Evolutionary conservation across 345 rosid genomes (phyloP).

Genomic region (Brassica incana): DNA sequence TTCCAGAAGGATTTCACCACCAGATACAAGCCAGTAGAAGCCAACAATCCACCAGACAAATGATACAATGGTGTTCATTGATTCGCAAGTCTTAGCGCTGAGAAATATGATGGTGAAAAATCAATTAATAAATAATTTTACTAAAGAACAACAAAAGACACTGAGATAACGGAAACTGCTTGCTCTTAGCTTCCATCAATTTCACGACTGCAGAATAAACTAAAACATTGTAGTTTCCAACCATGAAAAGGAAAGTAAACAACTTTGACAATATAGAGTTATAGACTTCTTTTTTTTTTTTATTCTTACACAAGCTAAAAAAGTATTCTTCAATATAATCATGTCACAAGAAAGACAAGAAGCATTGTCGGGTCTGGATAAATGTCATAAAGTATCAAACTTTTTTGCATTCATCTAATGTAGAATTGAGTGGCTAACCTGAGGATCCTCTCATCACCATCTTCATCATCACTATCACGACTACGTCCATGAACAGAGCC

Average conservation of each 20-base stretch:
- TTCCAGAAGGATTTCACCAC: conserved; percentile 67
- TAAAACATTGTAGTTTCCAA: too few species aligned
- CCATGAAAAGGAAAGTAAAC: too few species aligned
- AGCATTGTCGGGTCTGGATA: neutral
- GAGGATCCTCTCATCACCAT: conserved; percentile 36
- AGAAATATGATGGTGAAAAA: conserved; percentile 24
- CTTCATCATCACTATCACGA: conserved; percentile 53
- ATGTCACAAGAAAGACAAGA: neutral
- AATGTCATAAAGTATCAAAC: neutral
- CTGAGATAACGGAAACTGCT: neutral
- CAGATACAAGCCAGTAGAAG: conserved; percentile 96
- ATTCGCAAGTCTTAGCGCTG: conserved; percentile 87
- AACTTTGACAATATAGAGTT: neutral
- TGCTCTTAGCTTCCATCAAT: too few species aligned
- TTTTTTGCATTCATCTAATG: neutral
- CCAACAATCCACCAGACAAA: conserved; percentile 99
- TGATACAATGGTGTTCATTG: conserved; percentile 84
- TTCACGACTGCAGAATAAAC: too few species aligned
- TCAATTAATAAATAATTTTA: neutral
- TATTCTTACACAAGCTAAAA: neutral
- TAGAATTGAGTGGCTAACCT: conserved; percentile 38
- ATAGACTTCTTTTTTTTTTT: neutral
- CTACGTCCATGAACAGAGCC: conserved; percentile 5
- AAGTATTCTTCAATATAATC: neutral
- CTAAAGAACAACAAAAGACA: neutral